Evolutionary conservation across 2,329 filamentous ascomycete genomes (phyloP).

Genomic region (Alternaria postmessia): DNA sequence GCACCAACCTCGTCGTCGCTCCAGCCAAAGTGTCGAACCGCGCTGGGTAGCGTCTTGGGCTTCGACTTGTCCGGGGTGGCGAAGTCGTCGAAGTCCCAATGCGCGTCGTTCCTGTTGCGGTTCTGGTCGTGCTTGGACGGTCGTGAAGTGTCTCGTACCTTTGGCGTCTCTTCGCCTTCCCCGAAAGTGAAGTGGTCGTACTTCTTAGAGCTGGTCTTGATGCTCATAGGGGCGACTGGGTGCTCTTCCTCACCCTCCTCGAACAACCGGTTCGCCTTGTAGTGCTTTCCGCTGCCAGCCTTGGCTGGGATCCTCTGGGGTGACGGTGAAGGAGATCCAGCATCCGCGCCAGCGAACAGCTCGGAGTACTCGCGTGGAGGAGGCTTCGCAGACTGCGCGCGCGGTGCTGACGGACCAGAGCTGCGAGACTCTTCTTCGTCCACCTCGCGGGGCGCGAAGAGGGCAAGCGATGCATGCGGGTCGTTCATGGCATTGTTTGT

Average conservation of each 20-base stretch:
- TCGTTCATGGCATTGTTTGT: slow-evolving; percentile 53
- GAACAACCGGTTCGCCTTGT: slow-evolving; percentile 64
- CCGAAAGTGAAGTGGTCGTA: slow-evolving; percentile 87
- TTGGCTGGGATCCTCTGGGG: slow-evolving; percentile 55
- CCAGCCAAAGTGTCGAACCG: slow-evolving; percentile 79
- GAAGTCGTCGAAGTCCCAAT: slow-evolving; percentile 92
- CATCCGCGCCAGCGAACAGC: slow-evolving; percentile 67
- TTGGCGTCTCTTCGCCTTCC: slow-evolving; percentile 63
- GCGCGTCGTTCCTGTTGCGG: slow-evolving; percentile 16
- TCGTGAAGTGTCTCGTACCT: slow-evolving; percentile 59
- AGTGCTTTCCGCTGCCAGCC: slow-evolving; percentile 61
- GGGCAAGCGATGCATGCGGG: slow-evolving; percentile 71
- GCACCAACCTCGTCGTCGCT: slow-evolving; percentile 69
- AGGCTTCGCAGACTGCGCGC: slow-evolving; percentile 73
- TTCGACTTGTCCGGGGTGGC: slow-evolving; percentile 79
- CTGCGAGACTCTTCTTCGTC: slow-evolving; percentile 60
- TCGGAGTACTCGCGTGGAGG: slow-evolving; percentile 73
- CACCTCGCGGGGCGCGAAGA: slow-evolving; percentile 76
- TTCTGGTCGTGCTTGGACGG: slow-evolving; percentile 53
- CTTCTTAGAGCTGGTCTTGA: slow-evolving; percentile 77
- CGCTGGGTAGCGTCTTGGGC: slow-evolving; percentile 69
- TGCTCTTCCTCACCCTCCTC: slow-evolving; percentile 61
- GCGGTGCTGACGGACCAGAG: slow-evolving; percentile 65
- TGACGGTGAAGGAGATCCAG: slow-evolving; percentile 47
- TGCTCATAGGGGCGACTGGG: slow-evolving; percentile 43